Base-by-base conservation (phyloP, 2,329 filamentous ascomycete genomes). In the Aureobasidium pullulans region DNA sequence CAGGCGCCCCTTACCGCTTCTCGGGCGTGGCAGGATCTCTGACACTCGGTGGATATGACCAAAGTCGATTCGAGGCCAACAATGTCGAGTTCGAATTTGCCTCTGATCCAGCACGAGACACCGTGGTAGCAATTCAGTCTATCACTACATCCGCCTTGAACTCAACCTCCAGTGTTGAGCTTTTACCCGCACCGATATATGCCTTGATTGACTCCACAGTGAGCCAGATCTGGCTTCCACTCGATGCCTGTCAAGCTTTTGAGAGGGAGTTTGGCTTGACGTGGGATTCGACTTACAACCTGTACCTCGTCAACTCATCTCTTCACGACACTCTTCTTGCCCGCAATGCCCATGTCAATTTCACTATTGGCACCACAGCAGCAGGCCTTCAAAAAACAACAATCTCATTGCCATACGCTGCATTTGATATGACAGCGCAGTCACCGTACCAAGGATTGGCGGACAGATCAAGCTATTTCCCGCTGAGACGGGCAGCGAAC, bases 31-130 rank as follows among this genome's bases (percentile, higher is more conserved):
- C 72, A 9, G 72, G 68, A 13, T 77, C 75, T 32, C 71, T 90
- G 47, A 88, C 84, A 0, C 73, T 91, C 9, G 88, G 88, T 23
- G 87, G 88, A 31, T 89, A 86, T 67, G 88, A 90, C 68, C 70
- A 77, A 11, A 79, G 81, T 44, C 80, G 85, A 44, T 84, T 88
- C 61, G 74, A 82, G 34, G 73, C 78, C 1, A 87, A 90, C 68
- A 74, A 84, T 57, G 76, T 79, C 11, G 76, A 76, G 1, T 90
- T 90, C 69, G 78, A 74, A 47, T 74, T 83, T 44, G 74, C 77
- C 15, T 76, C 79, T 47, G 79, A 84, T 66, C 77, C 83, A 52
- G 82, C 84, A 36, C 76, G 81, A 50, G 79, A 85, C 62, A 72
- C 85, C 16, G 77, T 89, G 23, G 79, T 86, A n/a, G 81, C 79